These are phyloP conservation scores for Microdochium trichocladiopsis DNA, from an alignment of 2,329 filamentous ascomycete species.

Conservation along the genomic window DNA sequence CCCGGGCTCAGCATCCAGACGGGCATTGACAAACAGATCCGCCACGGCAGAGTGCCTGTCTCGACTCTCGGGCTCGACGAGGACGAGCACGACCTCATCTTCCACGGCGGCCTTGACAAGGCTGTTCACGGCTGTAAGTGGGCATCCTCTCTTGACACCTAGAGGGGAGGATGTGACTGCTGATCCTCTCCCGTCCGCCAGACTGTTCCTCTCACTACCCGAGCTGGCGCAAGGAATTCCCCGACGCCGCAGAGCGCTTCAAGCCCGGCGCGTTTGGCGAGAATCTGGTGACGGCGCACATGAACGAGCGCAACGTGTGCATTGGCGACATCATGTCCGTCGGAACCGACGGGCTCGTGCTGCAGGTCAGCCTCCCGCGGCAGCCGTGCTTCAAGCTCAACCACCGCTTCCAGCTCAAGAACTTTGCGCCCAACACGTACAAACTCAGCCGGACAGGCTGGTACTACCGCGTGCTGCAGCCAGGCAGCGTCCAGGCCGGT, in stretches of 20 bases:
- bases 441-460: conserved; percentile 53
- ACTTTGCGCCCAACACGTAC: conserved; percentile 53
- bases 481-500: conserved; percentile 46
- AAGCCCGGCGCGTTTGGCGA: conserved; percentile 55
- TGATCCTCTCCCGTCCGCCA: conserved; percentile 14
- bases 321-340: conserved; percentile 55
- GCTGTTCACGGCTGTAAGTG: conserved; percentile 50
- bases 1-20: conserved; percentile 41
- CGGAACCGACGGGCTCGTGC: conserved; percentile 28
- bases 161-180: too few species aligned
- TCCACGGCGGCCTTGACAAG: conserved; percentile 58
- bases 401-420: conserved; percentile 56
- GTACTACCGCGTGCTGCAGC: conserved; percentile 55
- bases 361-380: conserved; percentile 55
- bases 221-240: conserved; percentile 45
- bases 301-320: conserved; percentile 60
- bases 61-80: conserved; percentile 42
- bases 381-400: conserved; percentile 65
- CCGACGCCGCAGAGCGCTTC: conserved; percentile 42
- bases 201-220: conserved; percentile 55
- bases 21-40: conserved; percentile 48
- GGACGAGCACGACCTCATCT: conserved; percentile 55
- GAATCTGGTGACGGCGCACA: conserved; percentile 49
- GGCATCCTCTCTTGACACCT: too few species aligned
- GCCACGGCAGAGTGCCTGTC: conserved; percentile 36